phyloP scores from a whole-genome alignment of 2,329 filamentous ascomycete species.

The Blastomyces gilchristii region DNA sequence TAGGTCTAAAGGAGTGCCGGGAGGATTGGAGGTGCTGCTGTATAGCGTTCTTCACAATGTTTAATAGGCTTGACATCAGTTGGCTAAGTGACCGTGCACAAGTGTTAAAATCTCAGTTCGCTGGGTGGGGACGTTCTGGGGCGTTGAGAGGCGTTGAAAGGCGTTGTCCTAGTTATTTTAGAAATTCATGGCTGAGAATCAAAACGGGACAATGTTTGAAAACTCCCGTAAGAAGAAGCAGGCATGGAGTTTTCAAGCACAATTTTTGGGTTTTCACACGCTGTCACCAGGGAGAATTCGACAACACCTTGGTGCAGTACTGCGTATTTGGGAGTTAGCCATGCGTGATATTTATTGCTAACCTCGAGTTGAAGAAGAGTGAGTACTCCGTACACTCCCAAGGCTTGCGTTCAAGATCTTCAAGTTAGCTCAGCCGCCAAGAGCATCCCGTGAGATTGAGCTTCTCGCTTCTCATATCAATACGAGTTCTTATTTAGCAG shows the following conservation, averaged over 20 bases:
- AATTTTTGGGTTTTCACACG: not conserved
- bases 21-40: not conserved
- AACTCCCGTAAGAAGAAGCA: not conserved
- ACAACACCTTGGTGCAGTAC: not conserved
- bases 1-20: not conserved
- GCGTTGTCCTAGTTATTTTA: not conserved
- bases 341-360: too few species aligned
- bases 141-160: not conserved
- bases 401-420: not conserved
- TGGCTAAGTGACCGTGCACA: not conserved
- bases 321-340: too few species aligned
- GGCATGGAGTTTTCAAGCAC: not conserved
- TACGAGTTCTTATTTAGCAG: not conserved
- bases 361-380: not conserved
- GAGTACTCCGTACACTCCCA: not conserved
- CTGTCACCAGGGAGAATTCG: not conserved
- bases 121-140: not conserved
- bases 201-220: not conserved
- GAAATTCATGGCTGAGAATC: not conserved
- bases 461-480: not conserved
- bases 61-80: not conserved
- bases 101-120: not conserved
- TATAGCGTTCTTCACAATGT: not conserved
- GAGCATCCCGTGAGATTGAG: not conserved
- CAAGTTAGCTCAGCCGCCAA: not conserved